These are phyloP conservation scores for Ogataea ramenticola DNA, from an alignment of 805 yeast species.

Conservation along the genomic window DNA sequence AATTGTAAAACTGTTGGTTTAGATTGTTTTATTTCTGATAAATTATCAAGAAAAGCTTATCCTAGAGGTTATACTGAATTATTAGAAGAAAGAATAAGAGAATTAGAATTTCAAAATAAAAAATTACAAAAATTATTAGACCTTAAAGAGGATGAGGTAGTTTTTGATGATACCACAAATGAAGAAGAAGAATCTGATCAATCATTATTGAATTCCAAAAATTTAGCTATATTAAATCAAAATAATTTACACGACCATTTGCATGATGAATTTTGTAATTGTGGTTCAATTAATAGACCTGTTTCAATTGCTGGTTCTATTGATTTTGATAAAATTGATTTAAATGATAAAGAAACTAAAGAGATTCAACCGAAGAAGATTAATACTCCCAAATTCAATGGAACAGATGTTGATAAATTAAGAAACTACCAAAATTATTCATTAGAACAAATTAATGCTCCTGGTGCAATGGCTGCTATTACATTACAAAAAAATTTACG, in stretches of 20 bases:
- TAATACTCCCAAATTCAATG: slow-evolving; percentile 6
- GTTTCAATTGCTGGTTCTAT: slow-evolving; percentile 61
- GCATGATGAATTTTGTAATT: slow-evolving; percentile 50
- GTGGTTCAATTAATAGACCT: slow-evolving; percentile 53
- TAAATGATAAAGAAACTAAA: slow-evolving; percentile 36
- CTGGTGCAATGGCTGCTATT: slow-evolving; percentile 69
- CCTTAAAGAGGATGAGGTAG: slow-evolving; percentile 32
- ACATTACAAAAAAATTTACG: slow-evolving; percentile 37
- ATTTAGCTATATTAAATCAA: slow-evolving; percentile 22
- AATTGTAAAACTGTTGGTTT: slow-evolving; percentile 81
- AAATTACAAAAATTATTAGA: slow-evolving; percentile 58
- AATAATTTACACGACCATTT: slow-evolving; percentile 25
- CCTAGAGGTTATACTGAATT: slow-evolving; percentile 93
- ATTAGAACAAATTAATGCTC: slow-evolving; percentile 64
- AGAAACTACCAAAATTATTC: slow-evolving; percentile 28
- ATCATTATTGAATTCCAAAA: slow-evolving; percentile 20
- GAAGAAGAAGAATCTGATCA: too few relatives aligned
- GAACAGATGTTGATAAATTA: slow-evolving; percentile 16
- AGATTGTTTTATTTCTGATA: slow-evolving; percentile 84
- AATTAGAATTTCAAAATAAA: slow-evolving; percentile 73
- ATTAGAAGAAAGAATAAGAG: slow-evolving; percentile 80
- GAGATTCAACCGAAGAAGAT: too few relatives aligned
- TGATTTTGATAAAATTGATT: slow-evolving; percentile 37
- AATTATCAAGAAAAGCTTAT: slow-evolving; percentile 75
- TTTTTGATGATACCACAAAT: slow-evolving; percentile 4